Evolutionary conservation across 2,329 filamentous ascomycete species (phyloP), one percentile per base, ranked within the genome.

Genomic region (Colletotrichum musicola): DNA sequence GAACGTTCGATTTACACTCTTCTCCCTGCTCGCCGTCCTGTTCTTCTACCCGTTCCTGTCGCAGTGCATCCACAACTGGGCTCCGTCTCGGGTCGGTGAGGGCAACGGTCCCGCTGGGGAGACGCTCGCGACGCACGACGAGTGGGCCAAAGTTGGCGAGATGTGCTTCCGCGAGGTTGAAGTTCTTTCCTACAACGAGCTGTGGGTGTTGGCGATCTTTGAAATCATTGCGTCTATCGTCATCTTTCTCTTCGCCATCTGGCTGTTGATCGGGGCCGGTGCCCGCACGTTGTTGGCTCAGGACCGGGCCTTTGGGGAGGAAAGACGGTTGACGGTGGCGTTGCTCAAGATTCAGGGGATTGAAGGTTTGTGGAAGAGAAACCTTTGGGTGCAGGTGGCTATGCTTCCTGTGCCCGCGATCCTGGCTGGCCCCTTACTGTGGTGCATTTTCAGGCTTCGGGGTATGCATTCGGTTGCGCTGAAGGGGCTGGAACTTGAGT

Each of bases 41-140:
- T 74, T 71, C 1, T 75, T 75, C 35, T 74, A 74, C 25, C 72
- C 73, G 0, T 76, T 76, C 18, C 22, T 76, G 6, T 74, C 73
- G 3, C 69, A 71, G 49, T 75, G 73, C 13, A 70, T 76, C 1
- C 69, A 74, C 46, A 60, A 64, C 2, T 75, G 73, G 44, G 70
- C 65, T 0, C 53, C 55, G 7, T 57, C 63, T 6, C 64, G 54
- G 1, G 71, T 74, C 9, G 73, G 72, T 0, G 42, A 71, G 20
- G 58, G 69, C 0, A 30, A 69, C 2, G 59, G 30, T 22, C 38
- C 62, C 0, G 46, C 14, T 1, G 62, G 62, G 6, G 40, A 51
- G 13, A 53, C 62, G 2, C 13, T 53, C 6, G 35, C 20, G 10
- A 53, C 46, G 3, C 10, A 14, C 7, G 46, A 35, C 1, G 46